A percentile compares a stretch with the other conserved stretches of the same genome.
These are phyloP conservation scores for Leccinum fallax DNA, from an alignment of 1,284 basidiomycete genomes.

Conservation along the genomic window DNA sequence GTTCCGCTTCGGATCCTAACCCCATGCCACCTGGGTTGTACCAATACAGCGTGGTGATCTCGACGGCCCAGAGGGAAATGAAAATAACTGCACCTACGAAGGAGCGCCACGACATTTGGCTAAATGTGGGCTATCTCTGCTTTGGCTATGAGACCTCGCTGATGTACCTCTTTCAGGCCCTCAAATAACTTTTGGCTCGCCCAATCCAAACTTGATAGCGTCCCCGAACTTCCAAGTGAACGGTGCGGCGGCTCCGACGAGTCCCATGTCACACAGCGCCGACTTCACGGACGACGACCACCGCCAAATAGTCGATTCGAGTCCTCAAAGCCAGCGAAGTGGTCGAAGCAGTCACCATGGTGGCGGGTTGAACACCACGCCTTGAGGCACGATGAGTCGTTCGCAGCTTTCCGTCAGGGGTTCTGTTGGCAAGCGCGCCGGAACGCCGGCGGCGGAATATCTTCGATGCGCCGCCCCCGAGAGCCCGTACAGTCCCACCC, in stretches of 20 bases:
- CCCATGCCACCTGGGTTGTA: constrained; percentile 91
- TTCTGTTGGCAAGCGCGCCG: constrained; percentile 80
- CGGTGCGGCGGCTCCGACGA: constrained; percentile 44
- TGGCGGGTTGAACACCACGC: constrained; percentile 69
- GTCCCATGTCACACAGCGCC: constrained; percentile 51
- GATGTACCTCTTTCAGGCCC: constrained; percentile 53
- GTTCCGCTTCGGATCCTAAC: constrained; percentile 89
- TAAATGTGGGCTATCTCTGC: constrained; percentile 59
- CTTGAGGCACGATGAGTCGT: constrained; percentile 72
- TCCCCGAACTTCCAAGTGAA: constrained; percentile 45
- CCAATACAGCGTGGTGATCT: constrained; percentile 91
- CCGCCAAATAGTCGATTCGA: constrained; percentile 49
- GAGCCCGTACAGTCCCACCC: constrained; percentile 57
- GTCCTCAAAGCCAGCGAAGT: constrained; percentile 73
- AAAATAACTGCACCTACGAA: constrained; percentile 79
- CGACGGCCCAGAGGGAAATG: constrained; percentile 94
- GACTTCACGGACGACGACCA: constrained; percentile 54
- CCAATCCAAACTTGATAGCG: constrained; percentile 46
- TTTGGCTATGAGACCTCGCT: constrained; percentile 10
- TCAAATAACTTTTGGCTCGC: constrained; percentile 84
- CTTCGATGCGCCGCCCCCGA: constrained; percentile 74
- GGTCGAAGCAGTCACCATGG: constrained; percentile 55
- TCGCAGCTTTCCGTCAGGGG: constrained; percentile 73
- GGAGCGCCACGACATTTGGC: constrained; percentile 97
- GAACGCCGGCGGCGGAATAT: constrained; percentile 89